A percentile compares a stretch with the other conserved stretches of the same genome.
Conservation (phyloP, 768 basidiomycete genomes). For the Antrodiella citrinella region DNA sequence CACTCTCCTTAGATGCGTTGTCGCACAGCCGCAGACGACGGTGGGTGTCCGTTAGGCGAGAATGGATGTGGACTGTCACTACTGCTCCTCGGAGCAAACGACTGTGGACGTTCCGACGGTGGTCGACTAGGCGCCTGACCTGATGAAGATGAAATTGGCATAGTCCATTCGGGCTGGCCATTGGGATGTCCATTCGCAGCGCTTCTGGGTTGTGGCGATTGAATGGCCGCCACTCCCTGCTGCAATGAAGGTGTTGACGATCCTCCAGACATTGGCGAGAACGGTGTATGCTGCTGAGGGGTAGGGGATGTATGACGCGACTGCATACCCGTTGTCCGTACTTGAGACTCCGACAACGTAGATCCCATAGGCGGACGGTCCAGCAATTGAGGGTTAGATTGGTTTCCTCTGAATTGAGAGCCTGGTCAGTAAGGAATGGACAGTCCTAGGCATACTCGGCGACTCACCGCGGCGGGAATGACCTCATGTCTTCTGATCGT, state of each 20-base stretch:
- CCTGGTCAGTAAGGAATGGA: not conserved
- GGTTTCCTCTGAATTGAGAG: conserved; percentile 15
- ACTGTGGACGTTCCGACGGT: conserved; percentile 17
- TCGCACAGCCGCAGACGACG: conserved; percentile 14
- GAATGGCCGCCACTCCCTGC: conserved; percentile 36
- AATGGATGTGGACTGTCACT: conserved; percentile 21
- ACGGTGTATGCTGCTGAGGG: conserved; percentile 34
- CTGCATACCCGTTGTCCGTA: conserved; percentile 26
- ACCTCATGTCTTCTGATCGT: conserved; percentile 16
- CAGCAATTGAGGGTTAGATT: conserved; percentile 26
- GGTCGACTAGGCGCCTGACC: conserved; percentile 19
- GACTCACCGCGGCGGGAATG: conserved; percentile 19
- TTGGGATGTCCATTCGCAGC: conserved; percentile 16
- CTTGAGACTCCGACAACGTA: conserved; percentile 27
- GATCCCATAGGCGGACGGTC: conserved; percentile 40
- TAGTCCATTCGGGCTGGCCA: conserved; percentile 16
- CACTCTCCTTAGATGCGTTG: conserved; percentile 15
- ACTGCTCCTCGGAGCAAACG: conserved; percentile 21
- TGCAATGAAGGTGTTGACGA: conserved; percentile 36
- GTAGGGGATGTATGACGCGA: conserved; percentile 31
- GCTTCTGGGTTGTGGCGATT: conserved; percentile 32
- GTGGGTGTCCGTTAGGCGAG: conserved; percentile 17
- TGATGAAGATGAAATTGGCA: conserved; percentile 12
- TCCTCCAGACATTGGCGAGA: conserved; percentile 36
- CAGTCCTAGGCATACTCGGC: not conserved